Base-by-base conservation (phyloP, 2,329 filamentous ascomycete species). In the Gliomastix tumulicola region DNA sequence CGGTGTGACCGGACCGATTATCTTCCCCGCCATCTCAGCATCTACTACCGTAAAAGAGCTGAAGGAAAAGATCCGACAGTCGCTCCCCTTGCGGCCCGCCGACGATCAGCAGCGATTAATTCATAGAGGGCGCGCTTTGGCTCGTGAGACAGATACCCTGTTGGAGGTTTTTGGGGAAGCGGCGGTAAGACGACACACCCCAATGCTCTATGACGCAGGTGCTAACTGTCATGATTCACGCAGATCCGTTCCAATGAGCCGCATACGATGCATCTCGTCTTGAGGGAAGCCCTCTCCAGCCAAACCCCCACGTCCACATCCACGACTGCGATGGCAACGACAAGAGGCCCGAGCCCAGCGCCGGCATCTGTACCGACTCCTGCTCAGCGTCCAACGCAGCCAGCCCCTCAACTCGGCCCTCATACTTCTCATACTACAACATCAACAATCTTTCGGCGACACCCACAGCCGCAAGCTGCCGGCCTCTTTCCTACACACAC, bases 101-200 rank as follows among this genome's bases (percentile, higher is more conserved):
- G 66, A 76, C 41, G 66, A 75, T 22, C 64, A 69, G 22, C 74
- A 81, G 51, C 66, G 77, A 30, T 56, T 82, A 40, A 82, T 82
- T 25, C 69, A 81, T 47, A 65, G 71, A 30, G 78, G 78, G 2
- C 69, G 75, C 23, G 63, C 77, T 32, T 57, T 82, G 33, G 53
- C 62, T 21, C 67, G 67, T 34, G 74, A 79, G 25, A 56, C 59
- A 10, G 73, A 78, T 39, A 78, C 69, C 13, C 60, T 82, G 57
- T 49, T 66, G 18, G 68, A 76, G 25, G 56, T 81, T 4, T 74
- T 82, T 49, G 75, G 76, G 4, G 59, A 66, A 38, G 69, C 76
- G 41, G 56, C 62, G 36, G 74, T 78, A 61, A 45, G 68, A 49
- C 23, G 27, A 17, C 5, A 22, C 22, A n/a, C n/a, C n/a, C n/a